These are phyloP conservation scores for Trichophyton verrucosum DNA, from an alignment of 2,329 filamentous ascomycete genomes.

Conservation along the genomic window DNA sequence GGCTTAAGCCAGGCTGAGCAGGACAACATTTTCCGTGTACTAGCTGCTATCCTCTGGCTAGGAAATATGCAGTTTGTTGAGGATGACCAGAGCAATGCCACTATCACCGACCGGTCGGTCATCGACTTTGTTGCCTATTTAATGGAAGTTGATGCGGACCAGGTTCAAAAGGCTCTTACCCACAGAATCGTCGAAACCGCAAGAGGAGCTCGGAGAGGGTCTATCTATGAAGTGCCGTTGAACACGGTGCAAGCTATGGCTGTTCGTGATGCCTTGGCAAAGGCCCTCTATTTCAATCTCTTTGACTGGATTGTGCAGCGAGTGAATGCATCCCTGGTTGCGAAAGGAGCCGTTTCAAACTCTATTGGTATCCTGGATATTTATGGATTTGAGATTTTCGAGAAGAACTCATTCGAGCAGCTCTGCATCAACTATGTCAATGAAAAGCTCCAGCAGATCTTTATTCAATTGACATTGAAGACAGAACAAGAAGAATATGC, in stretches of 20 bases:
- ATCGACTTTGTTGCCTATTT: slow-evolving; percentile 92
- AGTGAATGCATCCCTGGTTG: slow-evolving; percentile 76
- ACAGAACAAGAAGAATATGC: slow-evolving; percentile 97
- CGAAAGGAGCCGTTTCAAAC: slow-evolving; percentile 61
- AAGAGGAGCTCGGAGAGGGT: slow-evolving; percentile 52
- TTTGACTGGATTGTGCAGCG: slow-evolving; percentile 98
- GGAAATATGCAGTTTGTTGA: slow-evolving; percentile 88
- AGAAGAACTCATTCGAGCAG: slow-evolving; percentile 98
- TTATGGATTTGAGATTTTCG: slow-evolving; percentile 98
- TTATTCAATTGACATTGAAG: slow-evolving; percentile 93
- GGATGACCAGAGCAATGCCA: slow-evolving; percentile 78
- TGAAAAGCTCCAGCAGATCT: slow-evolving; percentile 97
- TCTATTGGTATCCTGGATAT: slow-evolving; percentile 96
- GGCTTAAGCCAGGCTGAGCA: slow-evolving; percentile 79
- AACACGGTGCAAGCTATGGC: slow-evolving; percentile 77
- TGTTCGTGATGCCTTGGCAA: slow-evolving; percentile 81
- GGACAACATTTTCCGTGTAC: slow-evolving; percentile 91
- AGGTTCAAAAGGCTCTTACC: slow-evolving; percentile 77
- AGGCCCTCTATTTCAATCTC: slow-evolving; percentile 93
- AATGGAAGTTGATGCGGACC: slow-evolving; percentile 68
- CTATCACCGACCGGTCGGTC: slow-evolving; percentile 76
- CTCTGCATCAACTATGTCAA: slow-evolving; percentile 99
- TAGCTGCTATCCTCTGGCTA: slow-evolving; percentile 82
- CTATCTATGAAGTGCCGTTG: slow-evolving; percentile 61
- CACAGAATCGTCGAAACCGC: slow-evolving; percentile 70